Conservation (phyloP, 345 rosid species). For the Geranium rotundifolium region DNA sequence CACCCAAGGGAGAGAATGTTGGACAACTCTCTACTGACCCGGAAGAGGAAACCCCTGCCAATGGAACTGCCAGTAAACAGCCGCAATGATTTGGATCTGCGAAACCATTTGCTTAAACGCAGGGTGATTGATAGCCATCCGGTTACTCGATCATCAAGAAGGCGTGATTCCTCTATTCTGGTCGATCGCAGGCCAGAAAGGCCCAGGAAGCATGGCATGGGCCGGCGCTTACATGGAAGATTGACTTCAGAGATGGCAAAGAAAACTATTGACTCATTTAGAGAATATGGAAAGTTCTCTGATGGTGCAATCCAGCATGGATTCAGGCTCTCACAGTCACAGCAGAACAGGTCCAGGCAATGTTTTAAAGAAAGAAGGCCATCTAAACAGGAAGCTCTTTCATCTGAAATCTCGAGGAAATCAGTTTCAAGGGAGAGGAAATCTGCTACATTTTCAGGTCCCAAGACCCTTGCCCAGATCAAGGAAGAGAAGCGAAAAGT, state of each 20-base stretch:
- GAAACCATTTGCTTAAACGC: slow-evolving; percentile 22
- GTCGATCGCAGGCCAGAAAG: slow-evolving; percentile 13
- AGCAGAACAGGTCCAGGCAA: slow-evolving; percentile 11
- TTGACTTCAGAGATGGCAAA: slow-evolving; percentile 22
- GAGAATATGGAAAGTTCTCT: slow-evolving; percentile 12
- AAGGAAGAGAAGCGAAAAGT: slow-evolving; percentile 35
- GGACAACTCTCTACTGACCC: slow-evolving; percentile 13
- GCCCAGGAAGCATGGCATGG: slow-evolving; percentile 12
- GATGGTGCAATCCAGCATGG: slow-evolving; percentile 13
- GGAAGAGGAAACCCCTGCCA: slow-evolving; percentile 23
- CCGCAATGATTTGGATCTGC: slow-evolving; percentile 22
- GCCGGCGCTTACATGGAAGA: slow-evolving; percentile 16
- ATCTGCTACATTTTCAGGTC: slow-evolving; percentile 30
- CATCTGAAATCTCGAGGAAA: slow-evolving; percentile 19
- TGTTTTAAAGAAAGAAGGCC: slow-evolving; percentile 16
- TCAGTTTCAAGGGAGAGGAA: slow-evolving; percentile 18
- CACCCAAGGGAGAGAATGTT: slow-evolving; percentile 13
- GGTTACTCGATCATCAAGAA: slow-evolving; percentile 15
- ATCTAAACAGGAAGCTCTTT: slow-evolving; percentile 8
- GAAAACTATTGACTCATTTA: slow-evolving; percentile 13
- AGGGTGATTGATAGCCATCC: slow-evolving; percentile 15
- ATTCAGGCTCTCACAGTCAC: slow-evolving; percentile 10
- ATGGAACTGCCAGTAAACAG: slow-evolving; percentile 11
- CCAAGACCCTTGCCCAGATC: slow-evolving; percentile 45
- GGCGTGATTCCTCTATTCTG: slow-evolving; percentile 14